Evolutionary conservation across 106 monocot species (phyloP).

Genomic region (Vanilla planifolia): DNA sequence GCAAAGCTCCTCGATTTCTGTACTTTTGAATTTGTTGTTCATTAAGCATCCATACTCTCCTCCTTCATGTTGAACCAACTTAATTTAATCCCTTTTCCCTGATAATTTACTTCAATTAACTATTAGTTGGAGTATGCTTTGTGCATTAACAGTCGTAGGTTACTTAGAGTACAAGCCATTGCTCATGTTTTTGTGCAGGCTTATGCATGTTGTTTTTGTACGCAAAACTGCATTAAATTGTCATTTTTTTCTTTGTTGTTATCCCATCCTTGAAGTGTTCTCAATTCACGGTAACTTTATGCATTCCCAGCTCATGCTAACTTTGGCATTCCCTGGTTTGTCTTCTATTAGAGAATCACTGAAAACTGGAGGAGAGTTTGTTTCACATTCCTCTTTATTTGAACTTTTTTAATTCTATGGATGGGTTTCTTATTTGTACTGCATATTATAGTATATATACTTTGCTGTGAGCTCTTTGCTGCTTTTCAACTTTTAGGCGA

Average conservation of each 20-base stretch:
- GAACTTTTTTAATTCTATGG: background rate
- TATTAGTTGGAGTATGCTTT: background rate
- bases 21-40: background rate
- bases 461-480: background rate
- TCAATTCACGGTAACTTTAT: too few species aligned
- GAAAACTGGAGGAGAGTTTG: background rate
- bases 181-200: background rate
- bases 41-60: background rate
- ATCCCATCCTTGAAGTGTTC: too few species aligned
- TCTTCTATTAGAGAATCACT: too few species aligned
- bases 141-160: too few species aligned
- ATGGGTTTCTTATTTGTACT: background rate
- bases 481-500: background rate
- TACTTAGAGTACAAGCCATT: too few species aligned
- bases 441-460: background rate
- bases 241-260: too few species aligned
- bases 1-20: background rate
- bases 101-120: background rate
- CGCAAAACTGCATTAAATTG: too few species aligned
- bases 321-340: too few species aligned
- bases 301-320: too few species aligned
- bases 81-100: background rate
- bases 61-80: background rate
- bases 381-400: slow-evolving; percentile 1
- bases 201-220: too few species aligned